These are phyloP conservation scores for Globisporangium emineosum DNA, from an alignment of 352 stramenopile genomes.

Conservation along the genomic window DNA sequence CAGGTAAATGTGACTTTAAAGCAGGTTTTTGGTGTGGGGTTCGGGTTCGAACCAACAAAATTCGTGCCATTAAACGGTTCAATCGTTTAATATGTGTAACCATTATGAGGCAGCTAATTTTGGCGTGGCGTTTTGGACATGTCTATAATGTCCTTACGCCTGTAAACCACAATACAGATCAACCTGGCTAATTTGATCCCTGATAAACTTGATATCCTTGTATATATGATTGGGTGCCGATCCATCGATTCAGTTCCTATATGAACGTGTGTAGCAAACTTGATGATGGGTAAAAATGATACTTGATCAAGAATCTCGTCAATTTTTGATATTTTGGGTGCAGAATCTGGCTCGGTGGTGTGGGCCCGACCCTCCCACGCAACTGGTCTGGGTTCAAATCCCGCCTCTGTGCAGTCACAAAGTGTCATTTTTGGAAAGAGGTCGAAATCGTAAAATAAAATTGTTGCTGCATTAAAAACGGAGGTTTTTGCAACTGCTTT, in stretches of 20 bases:
- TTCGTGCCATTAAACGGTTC: too few relatives aligned
- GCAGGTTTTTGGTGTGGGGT: too few relatives aligned
- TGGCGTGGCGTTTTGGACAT: too few relatives aligned
- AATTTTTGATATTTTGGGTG: slow-evolving; percentile 1
- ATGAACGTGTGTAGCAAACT: slow-evolving; percentile 1
- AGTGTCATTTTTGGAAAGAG: slow-evolving; percentile 6
- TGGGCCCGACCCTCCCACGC: slow-evolving; percentile 2
- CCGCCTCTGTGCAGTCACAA: slow-evolving; percentile 7
- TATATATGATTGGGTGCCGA: neutral
- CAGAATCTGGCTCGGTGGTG: neutral
- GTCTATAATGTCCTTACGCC: too few relatives aligned
- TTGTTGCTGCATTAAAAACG: neutral
- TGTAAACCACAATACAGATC: too few relatives aligned
- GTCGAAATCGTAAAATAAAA: neutral
- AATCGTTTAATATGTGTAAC: too few relatives aligned
- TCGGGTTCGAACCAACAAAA: too few relatives aligned
- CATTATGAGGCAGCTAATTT: too few relatives aligned
- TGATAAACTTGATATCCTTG: slow-evolving; percentile 3
- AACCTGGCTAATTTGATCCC: slow-evolving; percentile 4
- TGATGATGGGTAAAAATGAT: slow-evolving; percentile 6
- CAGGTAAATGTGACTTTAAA: too few relatives aligned
- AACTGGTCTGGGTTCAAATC: slow-evolving; percentile 8
- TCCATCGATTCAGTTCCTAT: slow-evolving; percentile 1
- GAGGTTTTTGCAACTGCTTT: neutral
- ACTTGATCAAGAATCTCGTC: slow-evolving; percentile 1